Evolutionary conservation across 2,329 filamentous ascomycete genomes (phyloP), one percentile per base, ranked within the genome.

Genomic region (Lojkania enalia): DNA sequence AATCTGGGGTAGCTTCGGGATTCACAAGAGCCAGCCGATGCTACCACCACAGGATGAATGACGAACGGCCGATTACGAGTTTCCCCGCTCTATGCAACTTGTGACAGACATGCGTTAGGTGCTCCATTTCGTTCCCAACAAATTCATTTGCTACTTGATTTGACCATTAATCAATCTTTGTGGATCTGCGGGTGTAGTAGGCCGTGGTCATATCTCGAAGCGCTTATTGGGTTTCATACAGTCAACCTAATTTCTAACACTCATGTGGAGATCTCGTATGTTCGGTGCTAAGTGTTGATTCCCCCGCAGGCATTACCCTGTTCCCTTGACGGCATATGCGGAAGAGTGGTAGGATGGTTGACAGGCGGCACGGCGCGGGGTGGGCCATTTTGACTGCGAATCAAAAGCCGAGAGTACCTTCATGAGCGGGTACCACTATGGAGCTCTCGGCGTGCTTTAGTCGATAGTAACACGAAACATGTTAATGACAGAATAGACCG

Each of bases 311-410:
- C 45, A 39, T 47, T 37, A 32, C 33, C 39, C 39, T 41, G 46
- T 33, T 48, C 35, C 43, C 23, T 32, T 35, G 49, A 48, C 51
- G 47, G 49, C 52, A 27, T 7, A n/a, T 39, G 44, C 37, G 30
- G 43, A 50, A 50, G 56, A 51, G 51, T 52, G 53, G 49, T 41
- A 51, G 46, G 48, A 44, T 49, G 43, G 54, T n/a, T n/a, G 56
- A 55, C 51, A 50, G 48, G 54, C 62, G 62, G 62, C 57, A 61
- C 63, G 61, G 63, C 55, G 52, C 63, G 49, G 57, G 53, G 35
- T 44, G 45, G 48, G 39, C 30, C 27, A 36, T 42, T 20, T 35
- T 49, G 33, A 41, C 50, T 56, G 44, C 60, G 56, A 63, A 66
- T 61, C 58, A 64, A n/a, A 32, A 33, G 27, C 9, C 25, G 30